phyloP scores from a whole-genome alignment of 768 basidiomycete genomes.

The Scleroderma citrinum region DNA sequence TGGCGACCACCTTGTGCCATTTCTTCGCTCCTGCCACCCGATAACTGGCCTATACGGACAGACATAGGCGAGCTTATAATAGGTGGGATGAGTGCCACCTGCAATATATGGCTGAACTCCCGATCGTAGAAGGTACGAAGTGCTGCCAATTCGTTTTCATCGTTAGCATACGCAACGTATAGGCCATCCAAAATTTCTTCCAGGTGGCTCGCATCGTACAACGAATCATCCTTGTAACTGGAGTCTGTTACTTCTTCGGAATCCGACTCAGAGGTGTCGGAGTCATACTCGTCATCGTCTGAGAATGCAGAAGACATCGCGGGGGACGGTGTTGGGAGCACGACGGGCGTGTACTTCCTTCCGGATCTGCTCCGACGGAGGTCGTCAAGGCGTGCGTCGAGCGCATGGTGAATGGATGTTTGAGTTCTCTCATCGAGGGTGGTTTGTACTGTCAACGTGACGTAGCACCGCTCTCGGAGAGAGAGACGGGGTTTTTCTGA shows the following conservation, averaged over 20 bases:
- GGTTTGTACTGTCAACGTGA: conserved; percentile 5
- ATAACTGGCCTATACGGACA: no score
- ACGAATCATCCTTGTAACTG: neutral
- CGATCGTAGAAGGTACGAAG: conserved; percentile 9
- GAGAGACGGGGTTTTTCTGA: neutral
- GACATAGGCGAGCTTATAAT: neutral
- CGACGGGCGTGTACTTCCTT: neutral
- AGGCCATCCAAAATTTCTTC: conserved; percentile 7
- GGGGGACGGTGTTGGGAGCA: neutral
- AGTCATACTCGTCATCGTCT: neutral
- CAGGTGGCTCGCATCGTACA: conserved; percentile 3
- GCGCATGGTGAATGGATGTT: no score
- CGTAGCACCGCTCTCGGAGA: neutral
- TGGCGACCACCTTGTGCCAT: neutral
- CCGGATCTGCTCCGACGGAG: neutral
- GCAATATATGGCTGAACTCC: conserved; percentile 18
- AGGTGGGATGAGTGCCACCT: conserved; percentile 2
- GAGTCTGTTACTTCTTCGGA: neutral
- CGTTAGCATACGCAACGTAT: conserved; percentile 17
- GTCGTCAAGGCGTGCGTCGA: neutral
- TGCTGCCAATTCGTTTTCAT: conserved; percentile 3
- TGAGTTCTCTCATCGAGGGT: conserved; percentile 1
- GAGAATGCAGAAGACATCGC: neutral
- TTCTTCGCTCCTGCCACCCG: neutral
- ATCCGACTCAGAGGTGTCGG: neutral